Conservation (phyloP, 441 rosid genomes). For the Brassica balearica region DNA sequence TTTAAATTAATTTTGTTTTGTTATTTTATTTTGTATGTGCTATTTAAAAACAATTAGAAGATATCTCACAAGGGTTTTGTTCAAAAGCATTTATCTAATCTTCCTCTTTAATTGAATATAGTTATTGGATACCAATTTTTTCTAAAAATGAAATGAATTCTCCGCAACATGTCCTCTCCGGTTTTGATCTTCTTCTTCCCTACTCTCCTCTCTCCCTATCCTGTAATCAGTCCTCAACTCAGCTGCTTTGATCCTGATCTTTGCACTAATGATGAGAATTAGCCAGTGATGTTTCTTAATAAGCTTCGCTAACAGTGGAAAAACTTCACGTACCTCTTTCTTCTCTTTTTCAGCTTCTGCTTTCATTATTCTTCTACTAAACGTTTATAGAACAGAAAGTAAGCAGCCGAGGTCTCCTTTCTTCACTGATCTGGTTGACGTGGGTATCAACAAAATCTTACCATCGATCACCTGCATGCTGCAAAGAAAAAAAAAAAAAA, state of each 20-base stretch:
- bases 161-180: background rate
- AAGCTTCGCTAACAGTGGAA: constrained; percentile 17
- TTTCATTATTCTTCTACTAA: constrained; percentile 52
- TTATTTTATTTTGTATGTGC: too few species aligned
- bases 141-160: constrained; percentile 24
- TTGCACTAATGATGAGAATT: constrained; percentile 17
- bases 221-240: background rate
- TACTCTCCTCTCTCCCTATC: background rate
- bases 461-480: constrained; percentile 96
- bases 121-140: constrained; percentile 15
- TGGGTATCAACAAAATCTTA: constrained; percentile 90
- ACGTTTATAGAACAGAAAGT: constrained; percentile 95
- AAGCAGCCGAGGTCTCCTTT: constrained; percentile 93
- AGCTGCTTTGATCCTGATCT: constrained; percentile 26
- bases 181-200: background rate
- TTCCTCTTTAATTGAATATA: constrained; percentile 36
- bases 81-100: constrained; percentile 24
- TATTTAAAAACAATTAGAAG: too few species aligned
- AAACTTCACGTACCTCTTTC: constrained; percentile 31
- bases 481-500: constrained; percentile 13
- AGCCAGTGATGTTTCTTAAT: constrained; percentile 22
- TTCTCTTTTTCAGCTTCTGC: constrained; percentile 3
- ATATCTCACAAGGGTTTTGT: too few species aligned
- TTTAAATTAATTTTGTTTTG: too few species aligned
- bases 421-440: constrained; percentile 70